Evolutionary conservation across 257 asterid species (phyloP), one percentile per base, ranked within the genome.

Genomic region (Capsicum pubescens): DNA sequence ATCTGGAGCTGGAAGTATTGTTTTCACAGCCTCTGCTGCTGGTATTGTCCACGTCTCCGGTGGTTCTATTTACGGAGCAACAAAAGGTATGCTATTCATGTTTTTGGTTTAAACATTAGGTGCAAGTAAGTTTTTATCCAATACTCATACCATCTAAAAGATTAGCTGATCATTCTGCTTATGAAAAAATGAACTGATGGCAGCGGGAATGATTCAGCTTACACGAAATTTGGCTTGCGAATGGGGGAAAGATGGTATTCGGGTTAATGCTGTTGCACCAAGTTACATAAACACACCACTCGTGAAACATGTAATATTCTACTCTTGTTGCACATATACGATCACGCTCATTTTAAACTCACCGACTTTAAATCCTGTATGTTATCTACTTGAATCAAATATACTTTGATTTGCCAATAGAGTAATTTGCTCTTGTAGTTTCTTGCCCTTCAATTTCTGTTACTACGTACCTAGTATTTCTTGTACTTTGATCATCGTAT

Each of bases 171-270:
- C 39, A 36, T 36, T 36, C 39, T 1, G 39, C 39, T 36, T 36
- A 36, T 36, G 39, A 36, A 19, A 26, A 61, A 9, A 61, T 61
- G 19, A 46, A 46, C 52, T 81, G 16, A 7, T 84, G 58, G 12
- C 91, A 97, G 99, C 97, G 82, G 99, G 97, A 81, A 90, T 95
- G 64, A 95, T 93, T 89, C 99, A 97, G 81, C 97, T 97, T 52
- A 91, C 98, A 15, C 89, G 79, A 80, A 95, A 97, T 87, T 83
- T 97, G 90, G 96, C 99, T 16, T 95, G 98, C 83, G 99, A 97
- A 87, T 97, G 98, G 99, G 99, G 94, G 57, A 90, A 90, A 88
- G 98, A 97, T 88, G 87, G 86, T 84, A 93, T 97, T 86, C 94
- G 98, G 79, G 97, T 97, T 86, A 97, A 97, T 86, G 85, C 85